Base-by-base conservation (phyloP, 495 filamentous ascomycete species). In the Podospora appendiculata region DNA sequence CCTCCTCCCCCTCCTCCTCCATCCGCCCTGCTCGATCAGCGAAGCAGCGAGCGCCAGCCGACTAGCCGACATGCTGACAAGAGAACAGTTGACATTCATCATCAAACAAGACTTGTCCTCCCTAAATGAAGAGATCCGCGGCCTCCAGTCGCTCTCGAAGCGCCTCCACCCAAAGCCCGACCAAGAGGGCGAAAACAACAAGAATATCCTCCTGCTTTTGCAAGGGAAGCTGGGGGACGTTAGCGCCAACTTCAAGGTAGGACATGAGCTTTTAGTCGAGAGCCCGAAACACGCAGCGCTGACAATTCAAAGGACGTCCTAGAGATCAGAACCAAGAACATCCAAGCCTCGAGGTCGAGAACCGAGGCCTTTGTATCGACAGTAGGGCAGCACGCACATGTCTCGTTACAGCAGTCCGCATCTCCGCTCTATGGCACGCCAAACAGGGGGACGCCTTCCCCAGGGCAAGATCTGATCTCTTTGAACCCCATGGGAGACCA, bases 101-200 rank as follows among this genome's bases (percentile, higher is more conserved):
- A 96, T 98, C 72, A 97, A 97, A 69, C 93, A 97, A 77, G 94
- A 97, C 62, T 80, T 97, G 25, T 88, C 90, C 0, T 83, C 86
- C 10, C 70, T 98, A 51, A 96, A 95, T 67, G 78, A 85, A 52
- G 84, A 92, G 64, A 97, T 98, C 62, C 83, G 85, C 43, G 77
- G 73, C 16, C 71, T 98, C 39, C 89, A 96, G 64, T 70, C 81
- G 3, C 78, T 96, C 16, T 72, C 75, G 11, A 63, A 63, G 38
- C 74, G 73, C 33, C 87, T 91, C 69, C 85, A 92, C 55, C 83
- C 87, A 3, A 87, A 87, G 48, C 77, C 71, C 14, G 89, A 90
- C 55, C 89, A 95, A 61, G 91, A 95, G 63, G 89, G 89, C 45
- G 92, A 97, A 63, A 94, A 98, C 69, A 95, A 92, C 75, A 94